phyloP scores from a whole-genome alignment of 139 green algal species.

The Haematococcus sp. region DNA sequence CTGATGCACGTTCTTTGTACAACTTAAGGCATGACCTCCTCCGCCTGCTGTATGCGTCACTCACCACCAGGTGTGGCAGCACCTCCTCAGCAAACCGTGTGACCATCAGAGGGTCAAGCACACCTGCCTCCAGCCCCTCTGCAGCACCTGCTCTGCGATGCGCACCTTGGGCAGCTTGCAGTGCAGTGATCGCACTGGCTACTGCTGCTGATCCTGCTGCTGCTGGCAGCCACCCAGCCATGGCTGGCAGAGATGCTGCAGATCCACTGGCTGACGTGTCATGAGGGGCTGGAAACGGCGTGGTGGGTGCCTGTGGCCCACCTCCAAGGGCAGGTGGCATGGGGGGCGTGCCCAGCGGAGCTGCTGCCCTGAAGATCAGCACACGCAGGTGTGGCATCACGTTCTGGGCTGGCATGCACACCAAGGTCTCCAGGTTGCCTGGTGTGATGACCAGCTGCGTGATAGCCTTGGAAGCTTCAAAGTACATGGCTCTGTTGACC shows the following conservation, averaged over 20 bases:
- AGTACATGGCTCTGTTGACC: constrained; percentile 24
- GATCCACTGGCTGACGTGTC: too few relatives aligned
- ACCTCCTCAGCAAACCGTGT: neutral
- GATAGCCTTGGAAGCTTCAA: constrained; percentile 11
- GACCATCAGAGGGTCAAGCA: neutral
- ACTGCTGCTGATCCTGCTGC: too few relatives aligned
- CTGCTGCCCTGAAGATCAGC: constrained; percentile 1
- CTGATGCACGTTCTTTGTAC: too few relatives aligned
- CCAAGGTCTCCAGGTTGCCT: constrained; percentile 17
- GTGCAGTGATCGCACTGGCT: too few relatives aligned
- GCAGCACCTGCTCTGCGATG: neutral
- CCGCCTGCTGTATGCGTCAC: too few relatives aligned
- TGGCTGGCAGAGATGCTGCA: too few relatives aligned
- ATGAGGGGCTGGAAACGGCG: too few relatives aligned
- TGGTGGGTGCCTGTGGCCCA: too few relatives aligned
- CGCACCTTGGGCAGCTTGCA: too few relatives aligned
- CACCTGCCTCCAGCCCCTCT: neutral
- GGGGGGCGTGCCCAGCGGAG: neutral
- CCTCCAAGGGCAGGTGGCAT: neutral
- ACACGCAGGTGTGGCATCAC: neutral
- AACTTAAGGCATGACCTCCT: too few relatives aligned
- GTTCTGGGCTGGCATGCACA: constrained; percentile 13
- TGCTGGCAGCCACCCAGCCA: too few relatives aligned
- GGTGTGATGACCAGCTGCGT: neutral
- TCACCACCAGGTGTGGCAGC: constrained; percentile 6